Evolutionary conservation across 129 eudicot species (phyloP).

Genomic region (Rutidosis leptorrhynchoides): DNA sequence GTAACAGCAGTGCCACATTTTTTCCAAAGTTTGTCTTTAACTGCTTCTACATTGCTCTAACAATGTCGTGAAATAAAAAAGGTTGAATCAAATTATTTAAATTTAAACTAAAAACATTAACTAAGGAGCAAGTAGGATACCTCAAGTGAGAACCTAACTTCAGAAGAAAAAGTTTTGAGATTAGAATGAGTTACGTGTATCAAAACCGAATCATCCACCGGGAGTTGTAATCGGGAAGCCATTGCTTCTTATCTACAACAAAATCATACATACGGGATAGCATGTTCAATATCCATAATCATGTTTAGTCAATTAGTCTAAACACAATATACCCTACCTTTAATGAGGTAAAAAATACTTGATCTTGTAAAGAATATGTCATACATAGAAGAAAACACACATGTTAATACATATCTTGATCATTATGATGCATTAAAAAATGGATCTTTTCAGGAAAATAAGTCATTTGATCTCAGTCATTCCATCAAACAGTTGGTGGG

Average conservation of each 20-base stretch:
- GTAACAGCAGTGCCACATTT: slow-evolving; percentile 84
- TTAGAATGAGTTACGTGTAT: slow-evolving; percentile 73
- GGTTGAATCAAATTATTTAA: not conserved
- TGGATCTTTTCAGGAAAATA: not conserved
- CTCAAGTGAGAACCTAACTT: slow-evolving; percentile 76
- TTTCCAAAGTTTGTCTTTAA: slow-evolving; percentile 91
- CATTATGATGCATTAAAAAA: not conserved
- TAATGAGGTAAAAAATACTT: not conserved
- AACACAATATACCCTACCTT: not conserved
- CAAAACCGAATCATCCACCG: slow-evolving; percentile 71
- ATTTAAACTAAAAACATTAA: not conserved
- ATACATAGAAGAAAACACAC: not conserved
- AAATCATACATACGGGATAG: slow-evolving; percentile 3
- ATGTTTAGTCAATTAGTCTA: not conserved
- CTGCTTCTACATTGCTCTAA: slow-evolving; percentile 84
- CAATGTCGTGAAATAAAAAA: slow-evolving; percentile 13
- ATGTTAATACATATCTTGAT: not conserved
- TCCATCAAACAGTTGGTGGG: slow-evolving; percentile 31
- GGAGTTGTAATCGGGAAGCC: slow-evolving; percentile 65
- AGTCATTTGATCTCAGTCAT: slow-evolving; percentile 9
- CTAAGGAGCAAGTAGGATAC: slow-evolving; percentile 34
- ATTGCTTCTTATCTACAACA: slow-evolving; percentile 39
- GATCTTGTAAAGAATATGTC: too few species aligned
- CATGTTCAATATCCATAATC: slow-evolving; percentile 2
- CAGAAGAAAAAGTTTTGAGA: slow-evolving; percentile 72